Evolutionary conservation across 176 grass and related monocot genomes (phyloP), one percentile per base, ranked within the genome.

Genomic region (Zoysia japonica): DNA sequence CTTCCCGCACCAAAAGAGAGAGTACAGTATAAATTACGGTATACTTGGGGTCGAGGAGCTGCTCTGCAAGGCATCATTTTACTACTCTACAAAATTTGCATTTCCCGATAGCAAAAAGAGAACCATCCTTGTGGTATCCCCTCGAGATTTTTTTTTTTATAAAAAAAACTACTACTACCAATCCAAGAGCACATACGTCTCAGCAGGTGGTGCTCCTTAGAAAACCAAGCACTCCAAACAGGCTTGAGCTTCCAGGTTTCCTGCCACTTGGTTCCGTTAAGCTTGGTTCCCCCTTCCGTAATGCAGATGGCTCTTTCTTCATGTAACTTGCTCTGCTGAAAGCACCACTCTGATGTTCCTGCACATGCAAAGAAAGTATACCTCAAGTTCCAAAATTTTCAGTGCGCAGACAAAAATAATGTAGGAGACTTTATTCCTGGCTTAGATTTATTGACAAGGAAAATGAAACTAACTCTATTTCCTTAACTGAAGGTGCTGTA

Each of bases 211-310:
- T 77, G 47, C 77, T 70, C 78, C 61, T 76, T 43, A 85, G 61
- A 71, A 85, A 89, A 48, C 82, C 77, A 44, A 89, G 70, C n/a
- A 57, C 73, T 69, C 82, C 82, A 70, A 84, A 61, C 43, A 68
- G 77, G 10, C 42, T 81, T 76, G 87, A 89, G 65, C 42, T 65
- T 7, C 61, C 50, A 50, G 72, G 51, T 75, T 48, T 80, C 36
- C 51, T 76, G 66, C 64, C 52, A n/a, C 13, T 73, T 59, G 82
- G 73, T 77, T 84, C 72, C 7, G 48, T 53, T 50, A 72, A 38
- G 19, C 10, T 77, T 72, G 47, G 54, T 8, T 44, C 67, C 0
- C 19, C 43, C 42, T 55, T 89, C 0, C 10, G 61, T 41, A 48
- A 28, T 44, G 72, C 74, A 0, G 16, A 68, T 8, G 76, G 17